phyloP scores from a whole-genome alignment of 139 green algal genomes.

The Asterochloris sp. region DNA sequence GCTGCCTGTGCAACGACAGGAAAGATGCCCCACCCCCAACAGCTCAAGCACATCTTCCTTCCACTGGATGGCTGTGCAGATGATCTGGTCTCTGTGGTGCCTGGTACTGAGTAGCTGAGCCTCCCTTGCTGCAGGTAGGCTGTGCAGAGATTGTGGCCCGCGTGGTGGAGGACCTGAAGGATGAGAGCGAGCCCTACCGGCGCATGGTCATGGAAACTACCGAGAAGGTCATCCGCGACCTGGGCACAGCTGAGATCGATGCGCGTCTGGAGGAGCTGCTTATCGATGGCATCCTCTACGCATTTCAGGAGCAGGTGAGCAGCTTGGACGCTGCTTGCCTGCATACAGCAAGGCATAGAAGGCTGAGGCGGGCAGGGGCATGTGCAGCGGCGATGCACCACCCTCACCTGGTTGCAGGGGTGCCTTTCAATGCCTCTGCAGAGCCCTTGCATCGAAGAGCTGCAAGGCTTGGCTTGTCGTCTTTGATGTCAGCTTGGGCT shows the following conservation, averaged over 20 bases:
- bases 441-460: too few relatives aligned
- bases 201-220: conserved; percentile 98
- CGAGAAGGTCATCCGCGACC: conserved; percentile 82
- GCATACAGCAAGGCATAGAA: background rate
- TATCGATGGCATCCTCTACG: conserved; percentile 98
- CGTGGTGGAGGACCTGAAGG: conserved; percentile 98
- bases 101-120: too few relatives aligned
- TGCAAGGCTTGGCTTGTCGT: too few relatives aligned
- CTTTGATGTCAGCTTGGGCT: too few relatives aligned
- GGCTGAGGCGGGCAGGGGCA: too few relatives aligned
- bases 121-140: conserved; percentile 57
- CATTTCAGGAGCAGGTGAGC: conserved; percentile 95
- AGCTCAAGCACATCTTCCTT: too few relatives aligned
- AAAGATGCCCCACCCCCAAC: too few relatives aligned
- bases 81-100: too few relatives aligned
- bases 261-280: conserved; percentile 95
- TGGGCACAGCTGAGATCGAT: conserved; percentile 93
- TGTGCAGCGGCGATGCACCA: background rate
- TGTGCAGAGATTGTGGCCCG: conserved; percentile 85
- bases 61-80: too few relatives aligned
- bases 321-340: background rate
- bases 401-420: background rate
- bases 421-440: background rate
- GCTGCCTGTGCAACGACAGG: too few relatives aligned
- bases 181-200: conserved; percentile 97